Evolutionary conservation across 2,329 filamentous ascomycete genomes (phyloP).

Genomic region (Bertia moriformis): DNA sequence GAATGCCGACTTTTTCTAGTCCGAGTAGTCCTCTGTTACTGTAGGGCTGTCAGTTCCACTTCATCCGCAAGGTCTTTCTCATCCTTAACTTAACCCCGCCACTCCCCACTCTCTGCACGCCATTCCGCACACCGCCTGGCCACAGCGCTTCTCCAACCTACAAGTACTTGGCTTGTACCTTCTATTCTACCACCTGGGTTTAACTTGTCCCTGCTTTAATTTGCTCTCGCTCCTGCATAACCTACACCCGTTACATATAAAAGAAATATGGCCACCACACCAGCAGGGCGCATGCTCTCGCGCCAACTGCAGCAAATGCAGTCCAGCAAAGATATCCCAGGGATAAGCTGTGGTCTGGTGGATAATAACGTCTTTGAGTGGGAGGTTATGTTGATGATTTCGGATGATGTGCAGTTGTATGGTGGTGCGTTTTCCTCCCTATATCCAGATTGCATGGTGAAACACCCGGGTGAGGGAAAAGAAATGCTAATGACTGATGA

Average conservation of each 20-base stretch:
- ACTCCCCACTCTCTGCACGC: too few species aligned
- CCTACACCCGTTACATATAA: too few species aligned
- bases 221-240: not conserved
- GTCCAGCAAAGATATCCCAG: slow-evolving; percentile 57
- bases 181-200: not conserved
- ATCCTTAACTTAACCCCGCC: too few species aligned
- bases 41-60: too few species aligned
- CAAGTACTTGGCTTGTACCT: too few species aligned
- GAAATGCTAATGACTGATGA: too few species aligned
- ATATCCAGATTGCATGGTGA: not conserved
- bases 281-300: slow-evolving; percentile 44
- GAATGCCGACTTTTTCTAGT: too few species aligned
- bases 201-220: not conserved
- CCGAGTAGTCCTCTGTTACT: too few species aligned
- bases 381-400: slow-evolving; percentile 70
- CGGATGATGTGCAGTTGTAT: slow-evolving; percentile 54
- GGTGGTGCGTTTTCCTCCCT: slow-evolving; percentile 32
- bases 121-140: too few species aligned
- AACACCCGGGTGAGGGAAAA: too few species aligned
- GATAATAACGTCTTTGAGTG: slow-evolving; percentile 60
- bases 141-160: too few species aligned
- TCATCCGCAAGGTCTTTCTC: too few species aligned
- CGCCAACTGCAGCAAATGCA: slow-evolving; percentile 64
- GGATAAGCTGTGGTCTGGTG: slow-evolving; percentile 59
- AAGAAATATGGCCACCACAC: slow-evolving; percentile 17